Conservation (phyloP, 1,139 yeast genomes). For the Protomyces lactucae-debilis region DNA sequence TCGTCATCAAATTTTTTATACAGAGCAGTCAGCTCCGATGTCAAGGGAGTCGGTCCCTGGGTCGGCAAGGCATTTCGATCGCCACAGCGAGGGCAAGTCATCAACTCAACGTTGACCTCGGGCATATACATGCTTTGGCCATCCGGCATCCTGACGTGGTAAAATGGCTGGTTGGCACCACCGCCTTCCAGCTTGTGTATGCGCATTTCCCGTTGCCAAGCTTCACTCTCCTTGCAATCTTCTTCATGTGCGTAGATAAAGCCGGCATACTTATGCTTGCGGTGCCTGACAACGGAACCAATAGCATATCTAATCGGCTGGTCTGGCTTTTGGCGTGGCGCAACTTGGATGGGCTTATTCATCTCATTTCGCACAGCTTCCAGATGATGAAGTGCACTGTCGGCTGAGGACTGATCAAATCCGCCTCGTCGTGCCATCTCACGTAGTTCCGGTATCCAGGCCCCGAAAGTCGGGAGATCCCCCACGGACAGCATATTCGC, state of each 20-base stretch:
- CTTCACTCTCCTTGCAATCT: background rate
- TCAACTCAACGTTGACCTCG: constrained; percentile 2
- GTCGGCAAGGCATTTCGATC: background rate
- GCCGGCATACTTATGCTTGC: background rate
- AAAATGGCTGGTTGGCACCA: constrained; percentile 11
- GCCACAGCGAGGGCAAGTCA: background rate
- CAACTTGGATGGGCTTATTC: too few species aligned
- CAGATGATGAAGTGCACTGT: too few species aligned
- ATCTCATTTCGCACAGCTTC: too few species aligned
- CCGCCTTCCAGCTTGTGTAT: constrained; percentile 2
- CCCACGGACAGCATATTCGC: background rate
- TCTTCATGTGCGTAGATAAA: background rate
- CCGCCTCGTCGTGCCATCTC: background rate
- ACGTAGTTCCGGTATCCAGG: background rate
- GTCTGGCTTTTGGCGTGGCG: background rate
- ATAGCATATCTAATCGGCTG: background rate
- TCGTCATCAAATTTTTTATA: background rate
- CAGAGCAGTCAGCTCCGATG: background rate
- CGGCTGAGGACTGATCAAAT: too few species aligned
- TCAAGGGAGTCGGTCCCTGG: background rate
- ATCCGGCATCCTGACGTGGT: constrained; percentile 2
- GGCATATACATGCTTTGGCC: constrained; percentile 8
- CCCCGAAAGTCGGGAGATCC: background rate
- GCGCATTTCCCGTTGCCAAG: constrained; percentile 9
- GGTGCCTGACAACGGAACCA: background rate